Percentiles rank a stretch among this genome's conserved stretches.
phyloP scores from a whole-genome alignment of 768 basidiomycete genomes.

The Termitomyces sp. region DNA sequence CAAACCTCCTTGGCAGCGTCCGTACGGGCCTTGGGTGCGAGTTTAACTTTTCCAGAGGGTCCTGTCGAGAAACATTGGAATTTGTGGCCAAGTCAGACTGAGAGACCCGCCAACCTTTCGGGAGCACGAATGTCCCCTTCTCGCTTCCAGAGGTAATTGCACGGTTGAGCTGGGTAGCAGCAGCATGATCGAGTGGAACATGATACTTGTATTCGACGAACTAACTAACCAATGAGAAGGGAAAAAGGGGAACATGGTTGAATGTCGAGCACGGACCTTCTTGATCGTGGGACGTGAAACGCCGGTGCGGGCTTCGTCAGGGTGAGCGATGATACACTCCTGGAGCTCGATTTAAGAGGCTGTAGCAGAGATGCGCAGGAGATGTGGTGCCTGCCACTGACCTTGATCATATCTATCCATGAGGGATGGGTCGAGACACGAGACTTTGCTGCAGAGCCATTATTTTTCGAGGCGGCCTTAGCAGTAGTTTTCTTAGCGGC shows the following conservation, averaged over 20 bases:
- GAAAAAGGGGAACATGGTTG: constrained; percentile 8
- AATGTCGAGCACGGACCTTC: constrained; percentile 42
- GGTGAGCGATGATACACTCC: constrained; percentile 73
- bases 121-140: constrained; percentile 46
- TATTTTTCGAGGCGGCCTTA: constrained; percentile 34
- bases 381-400: constrained; percentile 24
- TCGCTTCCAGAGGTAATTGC: constrained; percentile 63
- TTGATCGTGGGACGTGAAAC: constrained; percentile 84
- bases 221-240: constrained; percentile 32
- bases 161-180: constrained; percentile 73
- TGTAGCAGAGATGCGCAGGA: constrained; percentile 3
- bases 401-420: constrained; percentile 83
- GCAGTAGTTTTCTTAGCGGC: constrained; percentile 34
- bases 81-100: constrained; percentile 1
- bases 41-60: constrained; percentile 33
- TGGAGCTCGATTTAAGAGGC: constrained; percentile 16
- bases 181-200: constrained; percentile 68
- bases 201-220: constrained; percentile 83
- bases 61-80: constrained; percentile 18
- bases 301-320: constrained; percentile 67
- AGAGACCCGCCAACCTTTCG: constrained; percentile 35
- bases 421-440: constrained; percentile 50
- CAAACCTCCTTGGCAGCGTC: constrained; percentile 53
- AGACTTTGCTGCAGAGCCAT: constrained; percentile 29
- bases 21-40: constrained; percentile 56